A percentile compares a stretch with the other conserved stretches of the same genome.
These are phyloP conservation scores for Ambrosia artemisiifolia DNA, from an alignment of 129 eudicot species.

Conservation along the genomic window DNA sequence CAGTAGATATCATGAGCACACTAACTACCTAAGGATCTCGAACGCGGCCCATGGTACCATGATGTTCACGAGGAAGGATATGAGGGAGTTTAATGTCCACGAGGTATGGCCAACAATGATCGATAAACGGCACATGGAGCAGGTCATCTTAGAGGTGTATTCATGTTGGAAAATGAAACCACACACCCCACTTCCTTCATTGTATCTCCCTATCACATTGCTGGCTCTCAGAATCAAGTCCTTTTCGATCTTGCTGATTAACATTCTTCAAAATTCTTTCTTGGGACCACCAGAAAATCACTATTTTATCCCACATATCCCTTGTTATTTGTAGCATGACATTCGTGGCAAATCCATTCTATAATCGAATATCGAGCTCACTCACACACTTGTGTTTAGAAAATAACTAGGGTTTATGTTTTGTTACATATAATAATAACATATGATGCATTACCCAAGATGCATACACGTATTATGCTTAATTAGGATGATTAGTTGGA, in stretches of 20 bases:
- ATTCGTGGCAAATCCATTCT: conserved; percentile 21
- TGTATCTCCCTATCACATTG: conserved; percentile 36
- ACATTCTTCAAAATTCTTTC: conserved; percentile 35
- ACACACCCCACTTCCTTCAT: conserved; percentile 35
- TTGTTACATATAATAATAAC: too few species aligned
- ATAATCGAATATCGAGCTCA: conserved; percentile 17
- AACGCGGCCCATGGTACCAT: conserved; percentile 14
- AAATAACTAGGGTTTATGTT: too few species aligned
- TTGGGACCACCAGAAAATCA: conserved; percentile 34
- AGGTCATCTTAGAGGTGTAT: conserved; percentile 33
- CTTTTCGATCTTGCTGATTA: conserved; percentile 33
- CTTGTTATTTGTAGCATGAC: conserved; percentile 44
- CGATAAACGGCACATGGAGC: conserved; percentile 40
- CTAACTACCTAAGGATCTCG: conserved; percentile 4
- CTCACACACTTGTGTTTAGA: conserved; percentile 11
- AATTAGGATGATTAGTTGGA: conserved; percentile 10
- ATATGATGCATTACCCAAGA: neutral
- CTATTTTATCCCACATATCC: conserved; percentile 22
- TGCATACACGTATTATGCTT: neutral
- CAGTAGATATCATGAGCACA: conserved; percentile 10
- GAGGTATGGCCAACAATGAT: conserved; percentile 16
- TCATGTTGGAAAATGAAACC: conserved; percentile 41
- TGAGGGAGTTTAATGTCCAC: conserved; percentile 30
- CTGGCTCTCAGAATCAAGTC: conserved; percentile 32
- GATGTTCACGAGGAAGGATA: conserved; percentile 35